Conservation (phyloP, 441 rosid species). For the Pelargonium australe region DNA sequence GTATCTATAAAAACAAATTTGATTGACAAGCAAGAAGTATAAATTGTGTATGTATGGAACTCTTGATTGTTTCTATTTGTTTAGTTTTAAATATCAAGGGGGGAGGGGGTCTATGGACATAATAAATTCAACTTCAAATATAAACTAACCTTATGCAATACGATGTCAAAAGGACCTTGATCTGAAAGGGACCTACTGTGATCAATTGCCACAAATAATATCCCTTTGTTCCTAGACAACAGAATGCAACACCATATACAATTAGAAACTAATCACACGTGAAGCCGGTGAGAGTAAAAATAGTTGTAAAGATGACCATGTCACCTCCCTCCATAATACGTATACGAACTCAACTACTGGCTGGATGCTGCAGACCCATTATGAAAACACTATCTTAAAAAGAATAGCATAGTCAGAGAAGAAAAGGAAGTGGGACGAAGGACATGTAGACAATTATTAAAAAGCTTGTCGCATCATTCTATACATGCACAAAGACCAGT, state of each 20-base stretch:
- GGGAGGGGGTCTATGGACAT: too few species aligned
- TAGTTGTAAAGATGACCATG: not conserved
- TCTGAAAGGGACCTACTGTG: slow-evolving; percentile 59
- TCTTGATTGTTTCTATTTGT: not conserved
- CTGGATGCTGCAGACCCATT: not conserved
- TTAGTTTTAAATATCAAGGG: too few species aligned
- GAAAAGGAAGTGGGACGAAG: not conserved
- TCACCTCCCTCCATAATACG: not conserved
- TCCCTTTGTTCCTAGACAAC: slow-evolving; percentile 66
- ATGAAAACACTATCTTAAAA: not conserved
- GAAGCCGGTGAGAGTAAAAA: not conserved
- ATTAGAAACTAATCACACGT: not conserved
- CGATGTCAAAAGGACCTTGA: slow-evolving; percentile 80
- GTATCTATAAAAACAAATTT: not conserved
- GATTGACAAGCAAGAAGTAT: not conserved
- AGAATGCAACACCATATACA: slow-evolving; percentile 4
- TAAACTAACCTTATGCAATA: slow-evolving; percentile 62
- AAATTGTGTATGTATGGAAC: not conserved
- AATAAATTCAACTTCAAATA: not conserved
- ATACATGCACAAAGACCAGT: not conserved
- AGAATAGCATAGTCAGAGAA: not conserved
- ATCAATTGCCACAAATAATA: slow-evolving; percentile 69
- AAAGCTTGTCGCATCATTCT: not conserved
- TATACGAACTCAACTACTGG: not conserved
- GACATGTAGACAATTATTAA: not conserved